Evolutionary conservation across 2,329 filamentous ascomycete genomes (phyloP).

Genomic region (Trichoderma citrinoviride): DNA sequence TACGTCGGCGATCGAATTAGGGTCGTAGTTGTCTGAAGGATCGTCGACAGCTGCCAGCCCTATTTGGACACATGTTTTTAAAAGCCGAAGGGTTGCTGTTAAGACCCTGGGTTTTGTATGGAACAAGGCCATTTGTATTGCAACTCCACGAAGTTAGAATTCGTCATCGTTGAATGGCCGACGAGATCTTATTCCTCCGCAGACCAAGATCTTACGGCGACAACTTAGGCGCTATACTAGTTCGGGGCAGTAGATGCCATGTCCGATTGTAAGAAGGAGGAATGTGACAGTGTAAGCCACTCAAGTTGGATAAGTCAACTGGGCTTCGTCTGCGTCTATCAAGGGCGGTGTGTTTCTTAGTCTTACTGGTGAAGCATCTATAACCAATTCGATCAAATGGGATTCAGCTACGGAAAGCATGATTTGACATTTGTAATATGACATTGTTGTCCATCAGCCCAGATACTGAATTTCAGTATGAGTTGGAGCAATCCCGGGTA

Average conservation of each 20-base stretch:
- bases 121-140: background rate
- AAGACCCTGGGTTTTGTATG: background rate
- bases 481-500: background rate
- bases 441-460: background rate
- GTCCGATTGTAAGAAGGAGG: background rate
- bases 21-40: background rate
- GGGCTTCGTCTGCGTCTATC: background rate
- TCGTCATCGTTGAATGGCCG: background rate
- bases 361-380: background rate
- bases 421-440: background rate
- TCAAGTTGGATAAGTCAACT: background rate
- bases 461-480: too few relatives aligned
- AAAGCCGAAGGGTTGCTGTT: background rate
- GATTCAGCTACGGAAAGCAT: background rate
- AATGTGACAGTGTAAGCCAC: background rate
- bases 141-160: background rate
- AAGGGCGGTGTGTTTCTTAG: background rate
- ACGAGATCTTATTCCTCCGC: too few relatives aligned
- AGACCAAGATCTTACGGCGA: background rate
- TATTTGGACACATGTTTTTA: background rate
- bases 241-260: constrained; percentile 5
- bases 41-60: background rate
- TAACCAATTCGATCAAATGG: background rate
- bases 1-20: background rate
- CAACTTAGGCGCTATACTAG: background rate